phyloP scores from a whole-genome alignment of 306 rosid species.

The Adenanthera pavonina region DNA sequence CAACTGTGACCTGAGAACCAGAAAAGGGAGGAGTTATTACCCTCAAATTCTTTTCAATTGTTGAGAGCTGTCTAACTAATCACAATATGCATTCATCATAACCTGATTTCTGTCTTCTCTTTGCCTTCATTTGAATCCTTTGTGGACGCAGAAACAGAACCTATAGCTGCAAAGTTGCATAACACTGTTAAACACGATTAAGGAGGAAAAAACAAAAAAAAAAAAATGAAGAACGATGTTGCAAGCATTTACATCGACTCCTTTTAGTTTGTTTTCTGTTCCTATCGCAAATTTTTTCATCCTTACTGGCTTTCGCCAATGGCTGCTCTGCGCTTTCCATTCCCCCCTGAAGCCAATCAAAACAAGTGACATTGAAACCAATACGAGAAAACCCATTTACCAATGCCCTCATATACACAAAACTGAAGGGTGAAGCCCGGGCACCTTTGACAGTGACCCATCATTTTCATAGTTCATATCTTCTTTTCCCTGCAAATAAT shows the following conservation, averaged over 20 bases:
- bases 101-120: constrained; percentile 73
- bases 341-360: constrained; percentile 56
- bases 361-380: constrained; percentile 25
- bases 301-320: constrained; percentile 36
- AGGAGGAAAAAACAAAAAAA: background rate
- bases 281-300: constrained; percentile 40
- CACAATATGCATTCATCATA: constrained; percentile 26
- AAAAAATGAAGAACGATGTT: constrained; percentile 33
- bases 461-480: constrained; percentile 41
- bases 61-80: constrained; percentile 18
- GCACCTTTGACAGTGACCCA: constrained; percentile 54
- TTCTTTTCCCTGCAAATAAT: constrained; percentile 55
- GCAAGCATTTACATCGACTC: constrained; percentile 64
- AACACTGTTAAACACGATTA: constrained; percentile 1
- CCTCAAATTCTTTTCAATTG: constrained; percentile 7
- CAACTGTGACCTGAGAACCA: constrained; percentile 52
- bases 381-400: constrained; percentile 28
- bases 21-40: constrained; percentile 6
- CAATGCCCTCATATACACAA: constrained; percentile 18
- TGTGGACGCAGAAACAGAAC: constrained; percentile 54
- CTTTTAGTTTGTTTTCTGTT: constrained; percentile 57
- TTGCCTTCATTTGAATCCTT: constrained; percentile 53
- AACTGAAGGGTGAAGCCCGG: constrained; percentile 28
- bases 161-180: constrained; percentile 60
- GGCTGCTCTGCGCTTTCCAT: constrained; percentile 40